Evolutionary conservation across 176 grass and related monocot genomes (phyloP), one percentile per base, ranked within the genome.

Genomic region (Microstegium vimineum): DNA sequence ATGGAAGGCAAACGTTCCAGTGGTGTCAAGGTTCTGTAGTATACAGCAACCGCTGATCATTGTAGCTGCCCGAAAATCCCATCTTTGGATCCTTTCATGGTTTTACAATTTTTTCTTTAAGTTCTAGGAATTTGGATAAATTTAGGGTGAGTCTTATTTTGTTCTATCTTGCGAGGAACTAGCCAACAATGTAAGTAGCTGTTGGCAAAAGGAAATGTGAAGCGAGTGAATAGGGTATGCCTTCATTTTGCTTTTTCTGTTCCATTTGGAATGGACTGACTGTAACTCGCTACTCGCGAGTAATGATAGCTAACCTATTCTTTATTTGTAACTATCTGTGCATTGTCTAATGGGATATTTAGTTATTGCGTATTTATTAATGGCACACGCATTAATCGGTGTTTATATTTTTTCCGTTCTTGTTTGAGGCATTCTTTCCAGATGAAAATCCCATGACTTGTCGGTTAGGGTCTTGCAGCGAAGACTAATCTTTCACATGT

Each of bases 1-100:
- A 97, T 97, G 95, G 92, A 97, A 91, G 95, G 95, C 49, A 97
- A 94, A 85, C 95, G 88, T 11, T 90, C 92, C 1, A 94, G 92
- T 56, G 95, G 95, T 14, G 92, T 94, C 61, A 94, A 93, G 84
- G 95, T 94, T 69, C 74, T 97, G 42, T 97, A 86, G 74, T 51
- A 32, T 54, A n/a, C 37, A 81, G 16, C 93, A 80, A 74, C 28
- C 31, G 3, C 49, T 60, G 17, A 62, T 32, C 70, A 80, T 42
- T 89, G 82, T 89, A 85, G 62, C 62, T 84, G 74, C 64, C 76
- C 51, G 11, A 51, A 69, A 80, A 63, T 68, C 76, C 41, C 32
- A 73, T 51, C 30, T 28, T 73, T 65, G 41, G 23, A 30, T 52
- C 30, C 76, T 75, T 75, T 62, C 64, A 46, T n/a, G n/a, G 40